Base-by-base conservation (phyloP, 2,329 filamentous ascomycete species). In the Alternaria consortialis region DNA sequence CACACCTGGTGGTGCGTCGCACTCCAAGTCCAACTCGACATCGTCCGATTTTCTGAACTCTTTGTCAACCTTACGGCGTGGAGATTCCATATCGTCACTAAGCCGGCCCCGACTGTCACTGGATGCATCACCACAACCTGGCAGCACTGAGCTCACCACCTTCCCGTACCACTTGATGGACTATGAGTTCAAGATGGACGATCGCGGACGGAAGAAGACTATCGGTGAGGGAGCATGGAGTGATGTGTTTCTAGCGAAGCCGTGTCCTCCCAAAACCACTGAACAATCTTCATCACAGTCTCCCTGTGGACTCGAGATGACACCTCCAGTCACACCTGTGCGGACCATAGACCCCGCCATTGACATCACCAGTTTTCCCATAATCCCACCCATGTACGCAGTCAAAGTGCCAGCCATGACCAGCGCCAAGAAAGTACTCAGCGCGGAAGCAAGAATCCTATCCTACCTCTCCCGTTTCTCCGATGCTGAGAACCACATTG, bases 181-280 rank as follows among this genome's bases (percentile, higher is more conserved):
- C 42, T 78, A 77, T 32, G 66, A 69, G 5, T 62, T 76, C 54
- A 34, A 65, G 8, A 60, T 51, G 11, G 65, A 72, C 42, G 63
- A 66, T 5, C 65, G 73, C 12, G 69, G 67, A 5, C 66, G 65
- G 20, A 75, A 70, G 58, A 74, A 66, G 37, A 66, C 64, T 3
- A 70, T 79, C 12, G 77, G 77, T 15, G 67, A 66, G 15, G 77
- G 77, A 11, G 63, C 71, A 15, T 79, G 77, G 77, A 78, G 76
- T 57, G 70, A 77, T 64, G 77, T 79, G 1, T 79, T 76, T 60
- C 66, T 76, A 7, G 77, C 74, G 7, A 67, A n/a, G 9, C 74
- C 69, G 20, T 65, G 57, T 39, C 50, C 68, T 8, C 67, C 71
- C 1, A 64, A 67, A 31, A 47, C 55, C 1, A n/a, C 39, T 25